A percentile compares a stretch with the other conserved stretches of the same genome.
Conservation (phyloP, 305 asterid genomes). For the Solanum hybrid region DNA sequence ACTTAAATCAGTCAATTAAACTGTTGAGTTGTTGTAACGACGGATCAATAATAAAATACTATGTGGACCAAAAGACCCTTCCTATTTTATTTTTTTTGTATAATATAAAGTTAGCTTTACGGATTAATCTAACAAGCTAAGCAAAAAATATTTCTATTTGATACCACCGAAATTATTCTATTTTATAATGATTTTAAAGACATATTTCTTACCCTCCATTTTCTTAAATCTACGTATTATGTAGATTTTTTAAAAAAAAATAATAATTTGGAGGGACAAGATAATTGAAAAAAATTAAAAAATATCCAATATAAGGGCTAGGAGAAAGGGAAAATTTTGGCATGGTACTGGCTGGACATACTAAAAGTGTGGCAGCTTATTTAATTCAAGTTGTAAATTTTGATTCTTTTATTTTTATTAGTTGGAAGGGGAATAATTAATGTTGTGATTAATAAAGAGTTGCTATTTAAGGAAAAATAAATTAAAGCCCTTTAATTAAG, state of each 20-base stretch:
- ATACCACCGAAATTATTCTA: neutral
- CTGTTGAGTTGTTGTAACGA: slow-evolving; percentile 25
- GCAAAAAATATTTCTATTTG: neutral
- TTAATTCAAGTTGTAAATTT: neutral
- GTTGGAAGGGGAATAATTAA: slow-evolving; percentile 5
- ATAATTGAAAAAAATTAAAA: neutral
- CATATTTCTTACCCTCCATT: neutral
- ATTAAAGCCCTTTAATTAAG: slow-evolving; percentile 25
- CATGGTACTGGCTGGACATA: neutral
- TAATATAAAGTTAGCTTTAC: neutral
- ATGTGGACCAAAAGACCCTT: slow-evolving; percentile 16
- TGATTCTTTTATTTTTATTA: neutral
- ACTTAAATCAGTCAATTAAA: slow-evolving; percentile 26
- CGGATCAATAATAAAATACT: slow-evolving; percentile 3
- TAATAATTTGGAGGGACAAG: neutral
- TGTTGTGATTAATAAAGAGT: neutral
- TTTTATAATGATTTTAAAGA: neutral
- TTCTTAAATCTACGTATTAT: neutral
- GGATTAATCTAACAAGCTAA: neutral
- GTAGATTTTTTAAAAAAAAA: neutral
- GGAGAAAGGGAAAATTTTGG: neutral
- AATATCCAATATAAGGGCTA: neutral
- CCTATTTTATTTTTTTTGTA: neutral
- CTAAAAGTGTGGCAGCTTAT: neutral
- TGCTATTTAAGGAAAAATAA: neutral